Evolutionary conservation across 2,329 filamentous ascomycete genomes (phyloP), one percentile per base, ranked within the genome.

Genomic region (Orbilia brochopaga): DNA sequence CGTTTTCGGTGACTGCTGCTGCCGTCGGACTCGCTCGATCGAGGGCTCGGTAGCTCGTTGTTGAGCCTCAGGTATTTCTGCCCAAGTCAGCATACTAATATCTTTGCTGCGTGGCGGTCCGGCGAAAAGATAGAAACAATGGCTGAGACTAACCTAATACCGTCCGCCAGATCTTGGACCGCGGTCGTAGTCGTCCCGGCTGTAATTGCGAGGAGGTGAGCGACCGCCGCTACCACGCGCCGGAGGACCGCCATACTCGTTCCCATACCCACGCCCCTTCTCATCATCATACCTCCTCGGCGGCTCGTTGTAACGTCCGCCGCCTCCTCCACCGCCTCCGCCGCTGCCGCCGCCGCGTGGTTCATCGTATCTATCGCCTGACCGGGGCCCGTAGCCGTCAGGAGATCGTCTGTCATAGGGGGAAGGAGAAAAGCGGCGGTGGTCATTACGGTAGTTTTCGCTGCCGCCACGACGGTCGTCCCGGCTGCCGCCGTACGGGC

Each of bases 291-390:
- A 72, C 30, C 65, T 65, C 35, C 69, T 66, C 52, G 48, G 64
- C 27, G 67, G 56, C 50, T 74, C 73, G 51, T 74, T 62, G 21
- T 73, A 73, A 23, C 73, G 48, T 35, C 63, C 63, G 32, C 73
- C 66, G 21, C 69, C 53, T 42, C 69, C 62, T 40, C 57, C 44
- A 35, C 58, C 55, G 27, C 70, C 59, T 37, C 69, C 69, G 46
- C 69, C 54, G 35, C 58, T 48, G 40, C 70, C 54, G 27, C 69
- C 69, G 52, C 67, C 55, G 46, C 57, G 66, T 46, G 51, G 48
- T 40, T 75, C 74, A 74, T 75, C 74, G 73, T 76, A 75, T 74
- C 74, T 73, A 69, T 73, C 72, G 59, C 75, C 74, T 54, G 69
- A 70, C 30, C 73, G 56, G 44, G 67, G 69, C 13, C 74, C 69